Evolutionary conservation across 1,284 basidiomycete genomes (phyloP).

Genomic region (Apiotrichum domesticum): DNA sequence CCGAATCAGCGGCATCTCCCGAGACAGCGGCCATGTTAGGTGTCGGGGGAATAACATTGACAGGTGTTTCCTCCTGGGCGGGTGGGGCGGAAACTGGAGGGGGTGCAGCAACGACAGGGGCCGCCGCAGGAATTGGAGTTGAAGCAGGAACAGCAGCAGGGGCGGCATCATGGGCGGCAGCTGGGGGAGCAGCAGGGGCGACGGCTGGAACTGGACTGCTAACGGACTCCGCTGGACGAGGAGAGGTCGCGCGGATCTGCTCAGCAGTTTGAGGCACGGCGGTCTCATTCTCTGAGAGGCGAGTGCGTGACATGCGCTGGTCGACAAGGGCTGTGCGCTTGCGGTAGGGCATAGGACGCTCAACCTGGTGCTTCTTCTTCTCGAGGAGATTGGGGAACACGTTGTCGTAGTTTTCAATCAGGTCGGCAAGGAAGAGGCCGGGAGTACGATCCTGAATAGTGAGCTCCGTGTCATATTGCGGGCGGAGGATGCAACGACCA

Average conservation of each 20-base stretch:
- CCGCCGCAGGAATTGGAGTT: constrained; percentile 43
- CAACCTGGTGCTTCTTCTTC: constrained; percentile 77
- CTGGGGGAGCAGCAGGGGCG: too few species aligned
- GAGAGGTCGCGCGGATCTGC: constrained; percentile 31
- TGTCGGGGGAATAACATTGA: constrained; percentile 9
- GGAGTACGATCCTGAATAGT: constrained; percentile 82
- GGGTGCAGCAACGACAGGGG: constrained; percentile 32
- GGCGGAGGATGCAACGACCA: constrained; percentile 75
- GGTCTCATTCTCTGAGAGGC: constrained; percentile 44
- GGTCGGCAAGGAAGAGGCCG: constrained; percentile 72
- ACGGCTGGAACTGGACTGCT: not conserved
- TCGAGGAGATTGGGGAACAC: constrained; percentile 74
- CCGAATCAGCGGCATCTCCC: constrained; percentile 2
- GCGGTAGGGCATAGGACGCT: constrained; percentile 68
- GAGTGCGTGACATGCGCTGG: constrained; percentile 63
- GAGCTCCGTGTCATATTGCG: constrained; percentile 70
- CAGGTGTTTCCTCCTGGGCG: not conserved
- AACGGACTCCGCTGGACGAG: not conserved
- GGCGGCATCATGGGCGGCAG: not conserved
- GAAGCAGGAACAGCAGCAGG: constrained; percentile 41
- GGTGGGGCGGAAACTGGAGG: not conserved
- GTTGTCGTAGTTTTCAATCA: constrained; percentile 66
- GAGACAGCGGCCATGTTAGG: constrained; percentile 12
- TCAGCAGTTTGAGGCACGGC: constrained; percentile 49
- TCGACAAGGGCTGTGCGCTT: constrained; percentile 85